phyloP scores from a whole-genome alignment of 768 basidiomycete species.

The Cystoderma amianthinum region DNA sequence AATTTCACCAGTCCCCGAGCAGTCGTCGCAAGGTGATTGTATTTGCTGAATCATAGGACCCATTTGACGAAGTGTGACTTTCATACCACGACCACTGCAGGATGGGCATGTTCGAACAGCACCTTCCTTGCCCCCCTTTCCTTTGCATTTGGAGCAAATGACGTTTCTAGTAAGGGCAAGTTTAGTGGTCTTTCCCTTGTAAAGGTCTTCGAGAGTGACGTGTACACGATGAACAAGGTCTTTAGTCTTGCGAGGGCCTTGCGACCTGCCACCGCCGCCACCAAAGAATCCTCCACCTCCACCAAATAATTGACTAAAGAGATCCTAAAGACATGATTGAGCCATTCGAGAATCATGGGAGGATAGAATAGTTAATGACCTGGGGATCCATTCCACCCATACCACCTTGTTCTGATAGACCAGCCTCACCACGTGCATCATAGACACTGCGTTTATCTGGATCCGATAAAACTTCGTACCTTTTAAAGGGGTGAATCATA shows the following conservation, averaged over 20 bases:
- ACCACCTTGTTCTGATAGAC: constrained; percentile 77
- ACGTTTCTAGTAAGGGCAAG: constrained; percentile 94
- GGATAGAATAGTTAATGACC: constrained; percentile 30
- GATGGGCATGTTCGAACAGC: constrained; percentile 73
- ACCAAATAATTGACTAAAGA: constrained; percentile 96
- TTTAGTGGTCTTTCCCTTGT: constrained; percentile 98
- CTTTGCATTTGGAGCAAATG: constrained; percentile 90
- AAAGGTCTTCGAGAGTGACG: constrained; percentile 96
- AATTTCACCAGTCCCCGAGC: constrained; percentile 88
- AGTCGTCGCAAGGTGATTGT: constrained; percentile 91
- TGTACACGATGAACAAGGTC: constrained; percentile 96
- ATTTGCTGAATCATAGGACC: constrained; percentile 99
- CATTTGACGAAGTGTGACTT: constrained; percentile 90
- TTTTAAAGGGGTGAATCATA: constrained; percentile 18
- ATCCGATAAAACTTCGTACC: constrained; percentile 92
- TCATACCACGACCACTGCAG: constrained; percentile 89
- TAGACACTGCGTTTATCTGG: constrained; percentile 75
- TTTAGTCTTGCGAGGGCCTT: constrained; percentile 88
- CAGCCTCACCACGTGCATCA: constrained; percentile 90
- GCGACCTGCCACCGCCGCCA: constrained; percentile 56
- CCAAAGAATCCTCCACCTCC: constrained; percentile 75
- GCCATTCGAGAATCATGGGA: constrained; percentile 5
- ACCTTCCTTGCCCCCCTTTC: constrained; percentile 96
- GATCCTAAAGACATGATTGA: constrained; percentile 45
- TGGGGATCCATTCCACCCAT: constrained; percentile 98